phyloP scores from a whole-genome alignment of 2,329 filamentous ascomycete species.

The Passalora sequoiae region DNA sequence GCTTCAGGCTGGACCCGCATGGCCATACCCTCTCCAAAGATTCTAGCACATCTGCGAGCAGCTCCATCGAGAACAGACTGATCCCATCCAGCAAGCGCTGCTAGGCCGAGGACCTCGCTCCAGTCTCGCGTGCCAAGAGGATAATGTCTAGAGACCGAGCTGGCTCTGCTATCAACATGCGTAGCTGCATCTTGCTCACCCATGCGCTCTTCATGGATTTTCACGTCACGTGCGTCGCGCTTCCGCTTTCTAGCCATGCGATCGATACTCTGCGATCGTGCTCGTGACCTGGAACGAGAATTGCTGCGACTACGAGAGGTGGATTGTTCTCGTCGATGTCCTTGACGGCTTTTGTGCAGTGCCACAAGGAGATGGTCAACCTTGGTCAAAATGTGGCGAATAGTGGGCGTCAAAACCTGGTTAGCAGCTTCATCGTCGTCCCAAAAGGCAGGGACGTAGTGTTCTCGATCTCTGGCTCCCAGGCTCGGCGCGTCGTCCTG shows the following conservation, averaged over 20 bases:
- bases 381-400: slow-evolving; percentile 64
- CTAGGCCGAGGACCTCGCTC: slow-evolving; percentile 77
- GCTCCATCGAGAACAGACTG: slow-evolving; percentile 61
- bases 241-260: slow-evolving; percentile 6
- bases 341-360: slow-evolving; percentile 54
- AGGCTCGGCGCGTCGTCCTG: not conserved
- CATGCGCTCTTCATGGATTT: not conserved
- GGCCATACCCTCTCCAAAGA: slow-evolving; percentile 68
- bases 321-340: slow-evolving; percentile 20
- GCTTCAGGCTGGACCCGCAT: slow-evolving; percentile 24
- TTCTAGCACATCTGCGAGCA: slow-evolving; percentile 64
- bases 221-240: slow-evolving; percentile 5
- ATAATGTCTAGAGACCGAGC: not conserved
- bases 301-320: slow-evolving; percentile 1
- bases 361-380: slow-evolving; percentile 65
- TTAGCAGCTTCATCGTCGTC: slow-evolving; percentile 66
- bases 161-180: too few relatives aligned
- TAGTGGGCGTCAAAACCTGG: slow-evolving; percentile 60
- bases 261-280: slow-evolving; percentile 2
- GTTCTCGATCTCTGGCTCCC: slow-evolving; percentile 3
- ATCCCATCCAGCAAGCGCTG: slow-evolving; percentile 68
- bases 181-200: not conserved
- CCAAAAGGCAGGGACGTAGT: slow-evolving; percentile 52
- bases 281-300: slow-evolving; percentile 6
- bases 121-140: slow-evolving; percentile 63